Conservation (phyloP, 2,329 filamentous ascomycete species). For the Arachnomyces sp. region DNA sequence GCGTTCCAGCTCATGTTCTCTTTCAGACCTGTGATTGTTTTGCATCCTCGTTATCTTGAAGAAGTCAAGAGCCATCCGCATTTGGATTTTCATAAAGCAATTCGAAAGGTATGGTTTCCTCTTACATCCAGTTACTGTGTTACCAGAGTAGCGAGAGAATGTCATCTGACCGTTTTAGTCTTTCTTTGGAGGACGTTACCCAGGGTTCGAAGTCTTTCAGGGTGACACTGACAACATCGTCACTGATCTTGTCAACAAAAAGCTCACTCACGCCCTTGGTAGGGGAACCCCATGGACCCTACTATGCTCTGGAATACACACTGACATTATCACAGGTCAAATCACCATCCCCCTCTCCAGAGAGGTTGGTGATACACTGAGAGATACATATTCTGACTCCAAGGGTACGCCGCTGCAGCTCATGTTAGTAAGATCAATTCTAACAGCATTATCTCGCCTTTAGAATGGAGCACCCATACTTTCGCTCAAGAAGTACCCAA, state of each 20-base stretch:
- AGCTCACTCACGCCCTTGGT: conserved; percentile 25
- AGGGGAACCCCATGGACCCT: conserved; percentile 5
- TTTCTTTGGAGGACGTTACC: conserved; percentile 19
- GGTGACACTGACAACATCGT: conserved; percentile 10
- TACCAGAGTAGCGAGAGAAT: no score
- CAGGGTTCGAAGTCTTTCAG: conserved; percentile 25
- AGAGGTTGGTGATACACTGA: conserved; percentile 18
- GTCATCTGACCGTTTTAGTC: no score
- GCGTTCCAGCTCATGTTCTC: conserved; percentile 22
- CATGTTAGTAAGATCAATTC: conserved; percentile 1
- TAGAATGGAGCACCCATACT: conserved; percentile 48
- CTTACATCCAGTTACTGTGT: no score
- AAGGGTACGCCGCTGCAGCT: conserved; percentile 17
- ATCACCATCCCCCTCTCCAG: conserved; percentile 20
- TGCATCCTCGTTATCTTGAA: conserved; percentile 24
- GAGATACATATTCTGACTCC: conserved; percentile 17
- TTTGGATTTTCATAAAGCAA: conserved; percentile 19
- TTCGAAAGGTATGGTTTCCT: conserved; percentile 14
- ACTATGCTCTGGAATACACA: neutral
- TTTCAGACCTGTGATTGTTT: conserved; percentile 18
- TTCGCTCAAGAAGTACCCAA: conserved; percentile 47
- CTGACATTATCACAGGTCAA: conserved; percentile 12
- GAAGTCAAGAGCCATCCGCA: conserved; percentile 26
- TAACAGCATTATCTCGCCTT: conserved; percentile 1
- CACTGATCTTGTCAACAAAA: conserved; percentile 21